Evolutionary conservation across 495 filamentous ascomycete species (phyloP).

Genomic region (Lichina pygmaea): DNA sequence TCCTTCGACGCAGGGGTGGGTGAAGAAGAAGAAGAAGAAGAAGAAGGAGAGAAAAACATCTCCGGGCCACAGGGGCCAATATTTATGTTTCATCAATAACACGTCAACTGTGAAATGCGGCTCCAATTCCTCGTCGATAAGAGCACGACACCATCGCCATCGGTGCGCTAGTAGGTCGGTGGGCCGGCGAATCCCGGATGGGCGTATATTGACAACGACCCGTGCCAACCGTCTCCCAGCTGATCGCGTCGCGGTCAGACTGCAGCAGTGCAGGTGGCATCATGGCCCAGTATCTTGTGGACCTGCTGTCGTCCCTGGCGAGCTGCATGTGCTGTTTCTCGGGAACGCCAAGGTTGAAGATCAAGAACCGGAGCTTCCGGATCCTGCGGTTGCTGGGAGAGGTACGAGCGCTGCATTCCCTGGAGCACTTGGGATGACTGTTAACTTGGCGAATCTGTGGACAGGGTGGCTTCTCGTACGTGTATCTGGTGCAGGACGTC

Average conservation of each 20-base stretch:
- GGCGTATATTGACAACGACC: too few species aligned
- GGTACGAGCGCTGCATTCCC: conserved; percentile 16
- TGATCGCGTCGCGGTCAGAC: background rate
- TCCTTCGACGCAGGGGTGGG: too few species aligned
- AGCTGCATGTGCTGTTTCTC: conserved; percentile 93
- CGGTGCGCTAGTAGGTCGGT: too few species aligned
- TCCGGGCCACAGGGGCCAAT: too few species aligned
- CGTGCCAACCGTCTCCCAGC: background rate
- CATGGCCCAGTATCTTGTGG: conserved; percentile 71
- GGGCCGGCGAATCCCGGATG: too few species aligned
- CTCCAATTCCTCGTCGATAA: too few species aligned
- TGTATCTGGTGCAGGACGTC: conserved; percentile 90
- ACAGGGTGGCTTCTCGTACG: conserved; percentile 89
- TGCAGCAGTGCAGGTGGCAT: background rate
- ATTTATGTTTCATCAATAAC: too few species aligned
- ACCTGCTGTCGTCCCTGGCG: conserved; percentile 69
- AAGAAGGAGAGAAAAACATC: too few species aligned
- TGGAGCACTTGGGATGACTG: background rate
- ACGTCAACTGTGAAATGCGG: too few species aligned
- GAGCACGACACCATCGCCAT: too few species aligned
- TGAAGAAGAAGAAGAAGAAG: too few species aligned
- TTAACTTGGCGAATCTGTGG: background rate
- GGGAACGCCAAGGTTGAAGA: conserved; percentile 72
- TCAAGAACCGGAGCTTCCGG: conserved; percentile 88
- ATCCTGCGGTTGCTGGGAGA: conserved; percentile 80